These are phyloP conservation scores for Phytophthora cajani DNA, from an alignment of 352 stramenopile genomes.

Conservation along the genomic window DNA sequence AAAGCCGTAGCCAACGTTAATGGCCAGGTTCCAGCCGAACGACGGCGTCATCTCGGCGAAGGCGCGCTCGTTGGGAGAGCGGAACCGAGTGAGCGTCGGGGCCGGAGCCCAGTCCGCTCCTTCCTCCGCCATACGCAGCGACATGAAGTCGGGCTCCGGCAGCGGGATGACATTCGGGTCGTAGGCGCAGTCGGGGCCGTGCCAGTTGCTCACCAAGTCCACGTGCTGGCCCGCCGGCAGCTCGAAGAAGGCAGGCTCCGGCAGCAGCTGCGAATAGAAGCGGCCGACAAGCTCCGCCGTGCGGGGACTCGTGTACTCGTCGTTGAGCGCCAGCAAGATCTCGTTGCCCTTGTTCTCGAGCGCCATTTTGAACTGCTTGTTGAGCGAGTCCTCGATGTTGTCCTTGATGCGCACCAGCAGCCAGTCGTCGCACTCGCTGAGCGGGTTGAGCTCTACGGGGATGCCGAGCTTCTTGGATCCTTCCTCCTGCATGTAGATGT, in stretches of 20 bases:
- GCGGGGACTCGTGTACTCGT: slow-evolving; percentile 67
- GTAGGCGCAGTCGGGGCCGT: slow-evolving; percentile 65
- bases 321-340: slow-evolving; percentile 80
- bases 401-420: slow-evolving; percentile 76
- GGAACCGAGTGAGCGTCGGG: slow-evolving; percentile 28
- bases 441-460: slow-evolving; percentile 71
- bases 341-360: slow-evolving; percentile 61
- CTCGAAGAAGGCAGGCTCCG: slow-evolving; percentile 59
- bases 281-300: slow-evolving; percentile 59
- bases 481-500: slow-evolving; percentile 89
- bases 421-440: slow-evolving; percentile 82
- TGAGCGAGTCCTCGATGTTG: slow-evolving; percentile 46
- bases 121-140: slow-evolving; percentile 28
- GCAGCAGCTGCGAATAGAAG: slow-evolving; percentile 74
- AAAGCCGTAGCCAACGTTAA: slow-evolving; percentile 53
- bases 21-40: slow-evolving; percentile 36
- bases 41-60: slow-evolving; percentile 48
- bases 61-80: slow-evolving; percentile 41
- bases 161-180: slow-evolving; percentile 59
- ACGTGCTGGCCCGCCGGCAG: slow-evolving; percentile 56
- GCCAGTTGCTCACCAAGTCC: slow-evolving; percentile 78
- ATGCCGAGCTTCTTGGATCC: slow-evolving; percentile 60
- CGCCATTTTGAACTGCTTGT: slow-evolving; percentile 42
- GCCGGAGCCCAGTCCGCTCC: slow-evolving; percentile 23
- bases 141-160: slow-evolving; percentile 36